These are phyloP conservation scores for Echinosophora koreensis DNA, from an alignment of 306 rosid species.

Conservation along the genomic window DNA sequence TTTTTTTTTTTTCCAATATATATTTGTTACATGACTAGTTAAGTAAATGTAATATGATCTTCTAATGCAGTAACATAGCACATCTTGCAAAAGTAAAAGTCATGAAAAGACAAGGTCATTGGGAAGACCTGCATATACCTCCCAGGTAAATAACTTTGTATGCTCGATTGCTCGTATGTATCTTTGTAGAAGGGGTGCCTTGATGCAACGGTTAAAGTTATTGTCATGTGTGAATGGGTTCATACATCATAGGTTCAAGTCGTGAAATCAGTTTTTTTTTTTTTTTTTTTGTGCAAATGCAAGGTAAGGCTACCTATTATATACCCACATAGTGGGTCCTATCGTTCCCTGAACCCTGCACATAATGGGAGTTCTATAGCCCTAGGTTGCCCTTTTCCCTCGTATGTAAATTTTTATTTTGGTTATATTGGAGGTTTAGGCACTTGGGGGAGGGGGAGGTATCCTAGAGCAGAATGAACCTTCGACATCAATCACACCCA, in stretches of 20 bases:
- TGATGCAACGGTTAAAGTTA: no score
- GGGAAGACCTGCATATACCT: slow-evolving; percentile 84
- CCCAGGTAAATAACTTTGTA: slow-evolving; percentile 58
- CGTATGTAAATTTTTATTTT: background rate
- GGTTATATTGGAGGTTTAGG: background rate
- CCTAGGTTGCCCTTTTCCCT: no score
- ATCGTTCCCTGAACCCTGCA: no score
- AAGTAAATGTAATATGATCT: slow-evolving; percentile 35
- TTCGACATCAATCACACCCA: slow-evolving; percentile 12
- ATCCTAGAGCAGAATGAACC: slow-evolving; percentile 21
- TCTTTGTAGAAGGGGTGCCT: no score
- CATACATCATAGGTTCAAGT: no score
- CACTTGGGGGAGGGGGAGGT: background rate
- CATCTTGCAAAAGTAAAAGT: slow-evolving; percentile 81
- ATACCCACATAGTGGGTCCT: no score
- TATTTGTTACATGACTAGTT: slow-evolving; percentile 17
- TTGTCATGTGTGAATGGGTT: no score
- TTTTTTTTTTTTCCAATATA: background rate
- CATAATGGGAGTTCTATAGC: no score
- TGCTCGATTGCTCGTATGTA: no score
- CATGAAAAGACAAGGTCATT: slow-evolving; percentile 66
- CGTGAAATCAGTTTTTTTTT: no score
- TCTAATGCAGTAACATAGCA: slow-evolving; percentile 72
- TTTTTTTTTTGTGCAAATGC: no score
- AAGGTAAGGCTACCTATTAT: no score